phyloP scores from a whole-genome alignment of 306 rosid genomes.

The Quercus mongolica region DNA sequence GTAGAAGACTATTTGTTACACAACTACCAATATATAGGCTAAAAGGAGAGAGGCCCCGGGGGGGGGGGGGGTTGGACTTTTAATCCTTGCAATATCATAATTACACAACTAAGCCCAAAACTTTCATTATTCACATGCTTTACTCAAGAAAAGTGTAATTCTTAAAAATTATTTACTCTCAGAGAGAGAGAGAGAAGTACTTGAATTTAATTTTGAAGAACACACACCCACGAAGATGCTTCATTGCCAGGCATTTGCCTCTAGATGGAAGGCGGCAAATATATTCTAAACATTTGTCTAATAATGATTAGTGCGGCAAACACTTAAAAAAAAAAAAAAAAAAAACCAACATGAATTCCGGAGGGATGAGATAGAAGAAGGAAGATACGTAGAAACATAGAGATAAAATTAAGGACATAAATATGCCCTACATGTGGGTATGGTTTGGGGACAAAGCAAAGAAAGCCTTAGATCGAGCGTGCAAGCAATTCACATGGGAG shows the following conservation, averaged over 20 bases:
- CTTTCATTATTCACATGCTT: too few relatives aligned
- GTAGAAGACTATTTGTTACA: too few relatives aligned
- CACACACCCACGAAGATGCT: conserved; percentile 24
- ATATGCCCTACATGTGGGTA: conserved; percentile 76
- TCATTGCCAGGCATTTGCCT: conserved; percentile 32
- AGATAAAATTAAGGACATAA: conserved; percentile 17
- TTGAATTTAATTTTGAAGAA: background rate
- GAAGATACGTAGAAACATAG: conserved; percentile 49
- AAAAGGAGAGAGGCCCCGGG: too few relatives aligned
- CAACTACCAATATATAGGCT: too few relatives aligned
- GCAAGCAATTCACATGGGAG: conserved; percentile 68
- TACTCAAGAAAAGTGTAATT: too few relatives aligned
- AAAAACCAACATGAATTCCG: conserved; percentile 1
- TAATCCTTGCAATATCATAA: too few relatives aligned
- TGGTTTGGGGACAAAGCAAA: conserved; percentile 65
- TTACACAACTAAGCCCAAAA: too few relatives aligned
- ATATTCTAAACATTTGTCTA: conserved; percentile 9
- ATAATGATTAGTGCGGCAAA: conserved; percentile 31
- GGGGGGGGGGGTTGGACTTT: too few relatives aligned
- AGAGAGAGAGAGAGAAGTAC: background rate
- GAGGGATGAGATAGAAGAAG: conserved; percentile 27
- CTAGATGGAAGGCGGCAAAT: conserved; percentile 7
- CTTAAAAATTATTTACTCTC: too few relatives aligned
- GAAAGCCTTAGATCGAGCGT: conserved; percentile 51
- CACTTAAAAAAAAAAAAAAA: background rate